Evolutionary conservation across 208 protist species (phyloP), one percentile per base, ranked within the genome.

Genomic region (Trypanosoma vivax): DNA sequence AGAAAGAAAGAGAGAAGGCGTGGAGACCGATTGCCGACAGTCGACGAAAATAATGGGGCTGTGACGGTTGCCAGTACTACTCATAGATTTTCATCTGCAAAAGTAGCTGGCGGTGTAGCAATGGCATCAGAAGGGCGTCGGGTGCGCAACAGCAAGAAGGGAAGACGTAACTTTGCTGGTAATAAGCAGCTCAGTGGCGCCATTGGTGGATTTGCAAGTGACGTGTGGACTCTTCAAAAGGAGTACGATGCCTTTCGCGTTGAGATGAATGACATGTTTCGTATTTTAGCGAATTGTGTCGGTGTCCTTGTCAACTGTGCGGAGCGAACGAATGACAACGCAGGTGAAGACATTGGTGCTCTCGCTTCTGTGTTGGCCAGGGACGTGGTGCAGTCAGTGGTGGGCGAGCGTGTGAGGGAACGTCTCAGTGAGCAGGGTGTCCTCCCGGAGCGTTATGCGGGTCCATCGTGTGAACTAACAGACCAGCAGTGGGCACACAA

Each of bases 401-500:
- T 57, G 29, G 48, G 57, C 19, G 41, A 57, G 29, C 23, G 30
- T 2, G 50, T 65, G 6, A 52, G 42, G 45, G 39, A 56, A 6
- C 2, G 31, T 41, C 31, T 57, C 16, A n/a, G 34, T 11, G 29
- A 57, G 37, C 38, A 65, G 30, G 58, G 49, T 21, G 45, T 65
- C 2, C 31, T 43, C 13, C 48, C 57, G 28, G 30, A 57, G 33
- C 58, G 49, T 21, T 25, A 57, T 29, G 4, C 35, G 45, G 50
- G 45, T 13, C 45, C 10, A 11, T 42, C 50, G 6, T 51, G 38
- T 43, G 27, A 42, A 3, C 35, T 65, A 24, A 57, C 49, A 30
- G 58, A 65, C 51, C 41, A 56, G 24, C 27, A 65, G 28, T 65
- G 58, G 58, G 33, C 31, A 28, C 49, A 65, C 9, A 65, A 65